Conservation (phyloP, 1,139 yeast genomes). For the Barnettozyma hawaiiensis region DNA sequence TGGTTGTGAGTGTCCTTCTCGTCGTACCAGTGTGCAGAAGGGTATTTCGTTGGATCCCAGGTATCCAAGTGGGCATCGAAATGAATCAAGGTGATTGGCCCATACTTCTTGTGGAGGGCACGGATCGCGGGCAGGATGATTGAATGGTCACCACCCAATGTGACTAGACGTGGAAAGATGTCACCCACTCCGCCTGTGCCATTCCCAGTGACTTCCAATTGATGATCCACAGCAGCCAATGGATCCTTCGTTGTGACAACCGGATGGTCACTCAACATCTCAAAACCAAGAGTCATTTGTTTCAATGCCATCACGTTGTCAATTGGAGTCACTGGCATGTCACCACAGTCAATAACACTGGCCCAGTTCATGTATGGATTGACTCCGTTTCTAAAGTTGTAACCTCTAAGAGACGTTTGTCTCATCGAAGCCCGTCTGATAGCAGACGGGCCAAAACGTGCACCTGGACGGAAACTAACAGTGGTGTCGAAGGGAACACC, state of each 20-base stretch:
- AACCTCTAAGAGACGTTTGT: conserved; percentile 61
- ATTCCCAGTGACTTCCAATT: neutral
- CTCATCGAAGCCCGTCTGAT: conserved; percentile 70
- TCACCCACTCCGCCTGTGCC: conserved; percentile 6
- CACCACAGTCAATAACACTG: conserved; percentile 69
- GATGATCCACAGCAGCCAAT: neutral
- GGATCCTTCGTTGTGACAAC: conserved; percentile 1
- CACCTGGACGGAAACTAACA: conserved; percentile 67
- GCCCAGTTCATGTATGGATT: conserved; percentile 57
- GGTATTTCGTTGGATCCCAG: conserved; percentile 66
- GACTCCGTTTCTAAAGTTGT: conserved; percentile 57
- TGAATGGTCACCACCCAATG: conserved; percentile 78
- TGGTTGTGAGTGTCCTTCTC: conserved; percentile 33
- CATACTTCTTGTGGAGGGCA: conserved; percentile 53
- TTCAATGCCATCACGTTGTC: conserved; percentile 62
- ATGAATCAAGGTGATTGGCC: conserved; percentile 62
- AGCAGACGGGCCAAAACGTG: conserved; percentile 77
- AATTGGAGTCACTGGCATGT: conserved; percentile 74
- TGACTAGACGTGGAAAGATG: conserved; percentile 55
- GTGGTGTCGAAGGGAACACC: conserved; percentile 83
- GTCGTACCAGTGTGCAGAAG: conserved; percentile 59
- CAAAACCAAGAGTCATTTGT: conserved; percentile 65
- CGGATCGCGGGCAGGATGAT: conserved; percentile 65
- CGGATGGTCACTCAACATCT: conserved; percentile 8
- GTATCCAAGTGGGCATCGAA: conserved; percentile 80